Evolutionary conservation across 306 rosid genomes (phyloP), one percentile per base, ranked within the genome.

Genomic region (Lablab purpureus): DNA sequence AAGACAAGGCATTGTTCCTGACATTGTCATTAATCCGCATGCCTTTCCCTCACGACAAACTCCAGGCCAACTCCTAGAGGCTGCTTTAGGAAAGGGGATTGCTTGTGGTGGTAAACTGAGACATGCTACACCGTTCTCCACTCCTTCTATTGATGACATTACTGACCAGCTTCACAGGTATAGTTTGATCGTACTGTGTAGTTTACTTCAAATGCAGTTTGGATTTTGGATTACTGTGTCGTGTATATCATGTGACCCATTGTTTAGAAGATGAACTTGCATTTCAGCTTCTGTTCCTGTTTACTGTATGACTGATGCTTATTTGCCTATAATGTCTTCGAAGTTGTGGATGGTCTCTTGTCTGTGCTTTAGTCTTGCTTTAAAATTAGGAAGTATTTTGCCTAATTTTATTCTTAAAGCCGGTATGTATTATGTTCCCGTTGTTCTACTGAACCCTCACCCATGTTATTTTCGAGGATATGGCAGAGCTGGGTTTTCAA

Each of bases 1-100:
- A 22, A 77, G 88, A 22, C 96, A 93, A 78, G 99, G 99, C 56
- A 89, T 93, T 64, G 98, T 96, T 83, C 99, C 99, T 47, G 99
- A 96, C 85, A 85, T 96, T 43, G 99, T 96, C 50, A 96, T 96
- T 14, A 96, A 96, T 78, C 98, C 99, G 0, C 98, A 96, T 80
- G 99, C 98, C 73, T 96, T 96, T 85, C 99, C 99, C 36, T 93
- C 99, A 0, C 85, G 99, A 70, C 98, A 93, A 87, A 96, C 99
- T 68, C 97, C 99, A 4, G 99, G 99, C 75, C 99, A 96, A 80
- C 96, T 96, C 74, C 84, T 96, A 28, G 99, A 96, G 79, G 94
- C 99, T 66, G 99, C 98, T 80, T 84, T 96, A 49, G 98, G 98
- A 40, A 96, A 96, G 88, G 99, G 99, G 36, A 90, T 96, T 64